Conservation (phyloP, 495 filamentous ascomycete genomes). For the Astrothelium macrocarpum region DNA sequence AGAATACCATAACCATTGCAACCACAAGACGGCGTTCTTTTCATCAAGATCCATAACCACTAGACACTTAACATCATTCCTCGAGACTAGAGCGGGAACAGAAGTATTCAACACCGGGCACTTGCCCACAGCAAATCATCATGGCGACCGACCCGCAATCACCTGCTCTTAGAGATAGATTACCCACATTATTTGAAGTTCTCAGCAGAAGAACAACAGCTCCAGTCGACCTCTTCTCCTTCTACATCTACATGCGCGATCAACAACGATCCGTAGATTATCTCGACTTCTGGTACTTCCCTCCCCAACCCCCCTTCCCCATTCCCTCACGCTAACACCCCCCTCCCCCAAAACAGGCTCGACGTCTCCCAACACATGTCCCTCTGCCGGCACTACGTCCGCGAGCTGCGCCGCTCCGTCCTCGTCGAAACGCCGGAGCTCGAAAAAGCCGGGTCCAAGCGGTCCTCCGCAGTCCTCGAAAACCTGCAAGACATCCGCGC, state of each 20-base stretch:
- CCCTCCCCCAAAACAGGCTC: too few species aligned
- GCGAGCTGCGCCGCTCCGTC: conserved; percentile 86
- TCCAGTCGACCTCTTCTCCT: conserved; percentile 93
- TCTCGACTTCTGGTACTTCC: conserved; percentile 85
- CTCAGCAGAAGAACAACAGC: conserved; percentile 81
- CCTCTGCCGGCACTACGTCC: conserved; percentile 93
- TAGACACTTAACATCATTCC: too few species aligned
- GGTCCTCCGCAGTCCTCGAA: conserved; percentile 72
- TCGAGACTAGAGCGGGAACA: too few species aligned
- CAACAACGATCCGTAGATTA: conserved; percentile 97
- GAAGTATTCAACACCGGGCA: neutral
- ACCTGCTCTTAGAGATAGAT: conserved; percentile 51
- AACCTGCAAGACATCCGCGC: conserved; percentile 56
- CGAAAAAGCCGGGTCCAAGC: conserved; percentile 69
- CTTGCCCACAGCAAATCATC: neutral
- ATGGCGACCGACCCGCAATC: neutral
- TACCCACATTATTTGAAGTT: conserved; percentile 92
- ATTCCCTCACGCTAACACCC: too few species aligned
- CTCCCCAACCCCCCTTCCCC: neutral
- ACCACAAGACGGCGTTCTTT: too few species aligned
- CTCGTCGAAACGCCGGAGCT: conserved; percentile 86
- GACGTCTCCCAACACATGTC: conserved; percentile 99
- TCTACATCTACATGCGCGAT: conserved; percentile 99
- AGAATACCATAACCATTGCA: too few species aligned
- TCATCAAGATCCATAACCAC: too few species aligned